phyloP scores from a whole-genome alignment of 2,329 filamentous ascomycete species.

The Leptographium wingfieldii region DNA sequence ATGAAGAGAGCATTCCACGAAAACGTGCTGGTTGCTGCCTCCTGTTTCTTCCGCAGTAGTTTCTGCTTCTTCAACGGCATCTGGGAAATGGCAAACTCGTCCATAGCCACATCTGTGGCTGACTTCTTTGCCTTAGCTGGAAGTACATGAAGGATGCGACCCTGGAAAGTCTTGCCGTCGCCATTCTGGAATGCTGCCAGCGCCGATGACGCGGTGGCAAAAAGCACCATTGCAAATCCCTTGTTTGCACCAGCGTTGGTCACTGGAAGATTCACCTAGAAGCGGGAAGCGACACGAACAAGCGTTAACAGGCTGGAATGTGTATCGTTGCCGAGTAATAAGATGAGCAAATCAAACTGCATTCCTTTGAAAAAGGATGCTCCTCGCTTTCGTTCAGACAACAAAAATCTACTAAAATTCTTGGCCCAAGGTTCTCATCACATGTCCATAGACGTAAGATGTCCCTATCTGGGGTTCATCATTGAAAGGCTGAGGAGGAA shows the following conservation, averaged over 20 bases:
- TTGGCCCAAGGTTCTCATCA: conserved; percentile 83
- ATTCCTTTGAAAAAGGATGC: conserved; percentile 5
- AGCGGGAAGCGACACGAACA: neutral
- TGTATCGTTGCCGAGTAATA: neutral
- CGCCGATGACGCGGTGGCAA: conserved; percentile 57
- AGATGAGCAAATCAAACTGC: neutral
- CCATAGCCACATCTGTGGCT: conserved; percentile 32
- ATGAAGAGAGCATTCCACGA: conserved; percentile 99
- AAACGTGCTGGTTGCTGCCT: conserved; percentile 67
- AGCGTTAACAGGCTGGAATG: conserved; percentile 1
- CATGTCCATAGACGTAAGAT: conserved; percentile 82
- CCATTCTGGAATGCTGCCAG: conserved; percentile 65
- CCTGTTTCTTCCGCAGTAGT: conserved; percentile 71
- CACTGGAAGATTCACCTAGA: conserved; percentile 76
- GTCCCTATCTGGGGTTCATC: conserved; percentile 99
- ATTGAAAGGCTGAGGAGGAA: conserved; percentile 24
- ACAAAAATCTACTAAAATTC: conserved; percentile 99
- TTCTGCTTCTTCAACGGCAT: conserved; percentile 90
- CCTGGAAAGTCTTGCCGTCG: conserved; percentile 83
- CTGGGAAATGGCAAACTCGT: conserved; percentile 83
- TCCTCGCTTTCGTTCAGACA: conserved; percentile 44
- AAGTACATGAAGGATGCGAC: conserved; percentile 80
- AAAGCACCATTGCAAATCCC: conserved; percentile 83
- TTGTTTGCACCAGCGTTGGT: conserved; percentile 65
- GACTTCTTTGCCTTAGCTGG: conserved; percentile 71